A percentile compares a stretch with the other conserved stretches of the same genome.
Evolutionary conservation across 129 eudicot species (phyloP).

Genomic region (Flaveria bidentis): DNA sequence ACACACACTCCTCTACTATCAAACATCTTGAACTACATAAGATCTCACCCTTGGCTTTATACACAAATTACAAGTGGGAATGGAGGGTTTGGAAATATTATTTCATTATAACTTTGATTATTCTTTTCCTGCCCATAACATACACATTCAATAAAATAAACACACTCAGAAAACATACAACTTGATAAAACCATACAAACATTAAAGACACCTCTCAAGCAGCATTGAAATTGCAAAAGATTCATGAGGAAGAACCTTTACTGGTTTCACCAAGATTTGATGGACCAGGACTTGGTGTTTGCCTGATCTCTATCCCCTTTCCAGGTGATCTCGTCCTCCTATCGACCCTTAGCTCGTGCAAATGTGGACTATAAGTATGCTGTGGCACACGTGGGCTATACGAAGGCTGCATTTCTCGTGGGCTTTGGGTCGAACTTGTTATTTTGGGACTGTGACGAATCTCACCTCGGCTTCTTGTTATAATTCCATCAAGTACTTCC

Average conservation of each 20-base stretch:
- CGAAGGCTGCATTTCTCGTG: slow-evolving; percentile 47
- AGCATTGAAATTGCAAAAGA: slow-evolving; percentile 24
- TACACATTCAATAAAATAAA: slow-evolving; percentile 23
- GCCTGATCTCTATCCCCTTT: slow-evolving; percentile 53
- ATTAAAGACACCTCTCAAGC: slow-evolving; percentile 53
- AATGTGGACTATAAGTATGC: slow-evolving; percentile 48
- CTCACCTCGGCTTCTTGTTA: slow-evolving; percentile 90
- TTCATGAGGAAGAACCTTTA: slow-evolving; percentile 50
- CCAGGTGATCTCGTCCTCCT: slow-evolving; percentile 45
- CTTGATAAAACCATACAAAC: slow-evolving; percentile 20
- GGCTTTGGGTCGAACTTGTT: slow-evolving; percentile 57
- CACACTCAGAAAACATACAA: slow-evolving; percentile 24
- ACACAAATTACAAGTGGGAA: background rate
- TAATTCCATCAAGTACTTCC: slow-evolving; percentile 67
- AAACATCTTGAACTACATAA: background rate
- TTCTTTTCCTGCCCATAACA: slow-evolving; percentile 39
- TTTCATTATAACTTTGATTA: slow-evolving; percentile 18
- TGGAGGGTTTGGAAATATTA: background rate
- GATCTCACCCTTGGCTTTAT: background rate
- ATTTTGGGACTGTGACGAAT: slow-evolving; percentile 75
- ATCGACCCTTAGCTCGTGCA: slow-evolving; percentile 32
- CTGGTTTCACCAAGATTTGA: slow-evolving; percentile 52
- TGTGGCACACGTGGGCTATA: slow-evolving; percentile 57
- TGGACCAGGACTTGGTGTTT: slow-evolving; percentile 63
- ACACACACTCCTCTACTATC: no score